Percentiles rank a stretch among this genome's conserved stretches.
Evolutionary conservation across 495 filamentous ascomycete species (phyloP).

Genomic region (Aspergillus avenaceus): DNA sequence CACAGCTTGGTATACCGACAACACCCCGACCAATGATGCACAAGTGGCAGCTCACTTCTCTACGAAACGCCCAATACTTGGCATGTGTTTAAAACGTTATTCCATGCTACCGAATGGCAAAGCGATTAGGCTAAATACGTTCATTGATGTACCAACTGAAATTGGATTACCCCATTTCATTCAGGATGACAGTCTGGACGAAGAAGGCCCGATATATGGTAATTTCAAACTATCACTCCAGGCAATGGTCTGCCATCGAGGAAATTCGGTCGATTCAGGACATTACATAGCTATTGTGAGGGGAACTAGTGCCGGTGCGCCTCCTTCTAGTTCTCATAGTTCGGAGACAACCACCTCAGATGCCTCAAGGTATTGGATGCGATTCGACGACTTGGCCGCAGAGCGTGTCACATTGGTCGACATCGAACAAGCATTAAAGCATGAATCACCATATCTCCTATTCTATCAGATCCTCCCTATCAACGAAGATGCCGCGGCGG

Average conservation of each 20-base stretch:
- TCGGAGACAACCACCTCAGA: slow-evolving; percentile 49
- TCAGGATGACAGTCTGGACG: slow-evolving; percentile 65
- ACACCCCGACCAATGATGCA: slow-evolving; percentile 63
- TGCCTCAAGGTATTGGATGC: slow-evolving; percentile 70
- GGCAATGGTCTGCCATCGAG: slow-evolving; percentile 86
- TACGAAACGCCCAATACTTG: slow-evolving; percentile 73
- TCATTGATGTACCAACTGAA: slow-evolving; percentile 88
- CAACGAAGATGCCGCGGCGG: slow-evolving; percentile 58
- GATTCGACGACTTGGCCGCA: slow-evolving; percentile 77
- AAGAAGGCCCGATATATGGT: slow-evolving; percentile 60
- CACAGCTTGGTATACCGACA: slow-evolving; percentile 62
- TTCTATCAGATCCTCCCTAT: slow-evolving; percentile 94
- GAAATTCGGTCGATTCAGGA: slow-evolving; percentile 81
- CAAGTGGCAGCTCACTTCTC: slow-evolving; percentile 72
- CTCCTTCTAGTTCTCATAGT: slow-evolving; percentile 49
- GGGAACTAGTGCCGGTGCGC: slow-evolving; percentile 43
- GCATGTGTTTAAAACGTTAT: slow-evolving; percentile 90
- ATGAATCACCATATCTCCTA: slow-evolving; percentile 90
- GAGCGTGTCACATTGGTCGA: slow-evolving; percentile 73
- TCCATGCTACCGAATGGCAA: slow-evolving; percentile 65
- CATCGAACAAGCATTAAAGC: slow-evolving; percentile 67
- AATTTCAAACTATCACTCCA: slow-evolving; percentile 90
- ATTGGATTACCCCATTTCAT: slow-evolving; percentile 89
- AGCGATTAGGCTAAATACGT: slow-evolving; percentile 66
- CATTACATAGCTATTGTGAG: slow-evolving; percentile 87